Base-by-base conservation (phyloP, 2,329 filamentous ascomycete species). In the Neoscytalidium dimidiatum region DNA sequence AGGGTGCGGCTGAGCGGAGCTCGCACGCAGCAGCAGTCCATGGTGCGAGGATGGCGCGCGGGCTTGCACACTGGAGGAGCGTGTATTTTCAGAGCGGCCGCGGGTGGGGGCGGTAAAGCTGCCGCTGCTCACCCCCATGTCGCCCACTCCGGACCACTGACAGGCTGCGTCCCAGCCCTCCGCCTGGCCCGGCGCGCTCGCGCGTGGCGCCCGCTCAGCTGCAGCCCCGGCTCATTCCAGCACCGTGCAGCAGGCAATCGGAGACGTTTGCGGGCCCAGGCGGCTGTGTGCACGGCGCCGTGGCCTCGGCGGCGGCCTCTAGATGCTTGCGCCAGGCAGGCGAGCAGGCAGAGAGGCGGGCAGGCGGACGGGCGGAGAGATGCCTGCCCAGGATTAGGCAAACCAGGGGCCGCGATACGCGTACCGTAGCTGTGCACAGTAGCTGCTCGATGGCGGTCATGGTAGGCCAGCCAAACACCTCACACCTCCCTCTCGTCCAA, bases 91-190 rank as follows among this genome's bases (percentile, higher is more conserved):
- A 58, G 62, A 58, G 21, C 33, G 31, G 31, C 29, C 48, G 26
- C n/a, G 62, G 62, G 62, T 64, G 62, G 62, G 62, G 62, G 62
- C 62, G 62, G 62, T 64, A 64, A 64, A 46, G 53, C 52, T 57
- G 49, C 49, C 49, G 26, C 23, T 33, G 49, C 51, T 29, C 31
- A n/a, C 38, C 29, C 56, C 56, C 56, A 31, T 46, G 56, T 33
- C 56, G 56, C 56, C 8, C 26, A 9, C n/a, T 19, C 26, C 56
- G 26, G 26, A 11, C 56, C 56, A 60, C 41, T 60, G 26, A 60
- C 56, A 33, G 41, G 9, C 8, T n/a, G 38, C 56, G 28, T 28
- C n/a, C 56, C 17, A 46, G 56, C 56, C 56, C 56, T 46, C 28
- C 11, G 56, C 43, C 19, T 8, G 21, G 38, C 21, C 38, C 29